These are phyloP conservation scores for Colletotrichum sp. DNA, from an alignment of 2,329 filamentous ascomycete genomes.

Conservation along the genomic window DNA sequence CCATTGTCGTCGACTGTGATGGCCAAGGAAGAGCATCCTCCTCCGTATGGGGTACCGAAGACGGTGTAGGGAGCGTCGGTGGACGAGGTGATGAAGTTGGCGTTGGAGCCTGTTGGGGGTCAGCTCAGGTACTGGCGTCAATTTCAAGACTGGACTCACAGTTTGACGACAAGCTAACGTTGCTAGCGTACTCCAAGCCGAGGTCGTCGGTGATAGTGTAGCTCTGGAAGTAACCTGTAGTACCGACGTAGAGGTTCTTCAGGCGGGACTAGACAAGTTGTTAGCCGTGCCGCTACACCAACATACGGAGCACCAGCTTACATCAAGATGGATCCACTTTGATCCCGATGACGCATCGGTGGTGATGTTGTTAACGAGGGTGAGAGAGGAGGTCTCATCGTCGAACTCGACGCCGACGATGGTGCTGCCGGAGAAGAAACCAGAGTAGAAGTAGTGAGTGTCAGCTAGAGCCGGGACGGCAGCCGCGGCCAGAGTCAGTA, in stretches of 20 bases:
- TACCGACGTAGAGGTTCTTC: slow-evolving; percentile 9
- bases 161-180: slow-evolving; percentile 1
- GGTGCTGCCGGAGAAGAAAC: slow-evolving; percentile 3
- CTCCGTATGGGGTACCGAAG: slow-evolving; percentile 25
- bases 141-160: slow-evolving; percentile 10
- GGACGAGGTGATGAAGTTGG: slow-evolving; percentile 25
- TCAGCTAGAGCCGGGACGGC: not conserved
- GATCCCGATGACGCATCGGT: slow-evolving; percentile 20
- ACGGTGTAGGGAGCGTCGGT: slow-evolving; percentile 24
- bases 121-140: not conserved
- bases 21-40: slow-evolving; percentile 23
- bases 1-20: slow-evolving; percentile 27
- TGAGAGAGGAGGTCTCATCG: slow-evolving; percentile 25
- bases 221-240: slow-evolving; percentile 8
- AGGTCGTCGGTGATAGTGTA: slow-evolving; percentile 10
- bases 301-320: not conserved
- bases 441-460: slow-evolving; percentile 10
- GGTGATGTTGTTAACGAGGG: slow-evolving; percentile 25
- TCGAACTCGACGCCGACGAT: slow-evolving; percentile 26
- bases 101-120: not conserved
- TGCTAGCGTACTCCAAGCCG: not conserved
- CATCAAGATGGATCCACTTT: slow-evolving; percentile 26
- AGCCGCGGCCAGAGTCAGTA: not conserved
- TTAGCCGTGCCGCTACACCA: no score
- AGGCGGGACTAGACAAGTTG: not conserved